Percentiles rank a stretch among this genome's conserved stretches.
Conservation (phyloP, 805 yeast genomes). For the Lipomyces yamadae region DNA sequence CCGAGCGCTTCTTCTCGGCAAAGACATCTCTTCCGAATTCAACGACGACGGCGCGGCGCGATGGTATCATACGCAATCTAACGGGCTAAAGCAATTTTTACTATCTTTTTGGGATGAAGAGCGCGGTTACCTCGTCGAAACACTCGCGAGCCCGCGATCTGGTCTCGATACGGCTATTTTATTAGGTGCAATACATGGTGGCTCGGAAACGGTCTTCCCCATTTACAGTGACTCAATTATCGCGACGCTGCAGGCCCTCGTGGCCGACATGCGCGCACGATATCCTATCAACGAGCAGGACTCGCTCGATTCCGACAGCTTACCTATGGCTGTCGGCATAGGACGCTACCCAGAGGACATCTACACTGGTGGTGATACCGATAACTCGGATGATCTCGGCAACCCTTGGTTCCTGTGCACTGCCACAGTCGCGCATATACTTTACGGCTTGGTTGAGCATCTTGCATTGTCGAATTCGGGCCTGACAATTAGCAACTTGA, state of each 20-base stretch:
- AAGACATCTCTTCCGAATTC: constrained; percentile 45
- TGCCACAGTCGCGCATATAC: constrained; percentile 45
- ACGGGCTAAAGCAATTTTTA: constrained; percentile 24
- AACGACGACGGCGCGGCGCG: constrained; percentile 40
- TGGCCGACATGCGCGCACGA: constrained; percentile 69
- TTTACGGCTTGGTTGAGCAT: constrained; percentile 44
- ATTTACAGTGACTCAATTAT: constrained; percentile 43
- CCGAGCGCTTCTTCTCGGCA: constrained; percentile 66
- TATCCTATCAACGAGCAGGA: constrained; percentile 69
- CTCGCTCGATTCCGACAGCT: constrained; percentile 28
- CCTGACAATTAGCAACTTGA: constrained; percentile 22
- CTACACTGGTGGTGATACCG: constrained; percentile 60
- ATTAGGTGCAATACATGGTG: constrained; percentile 51
- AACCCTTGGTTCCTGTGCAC: constrained; percentile 87
- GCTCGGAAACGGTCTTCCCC: constrained; percentile 36
- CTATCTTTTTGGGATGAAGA: constrained; percentile 37
- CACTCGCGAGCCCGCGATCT: constrained; percentile 62
- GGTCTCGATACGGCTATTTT: constrained; percentile 84
- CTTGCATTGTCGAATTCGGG: constrained; percentile 33
- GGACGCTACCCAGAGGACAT: constrained; percentile 95
- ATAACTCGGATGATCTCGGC: constrained; percentile 69
- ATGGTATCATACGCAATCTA: constrained; percentile 34
- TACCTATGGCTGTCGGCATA: constrained; percentile 61
- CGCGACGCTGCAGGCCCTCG: constrained; percentile 59
- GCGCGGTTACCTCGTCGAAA: constrained; percentile 68